Base-by-base conservation (phyloP, 495 filamentous ascomycete genomes). In the Staphylotrichum tortipilum region DNA sequence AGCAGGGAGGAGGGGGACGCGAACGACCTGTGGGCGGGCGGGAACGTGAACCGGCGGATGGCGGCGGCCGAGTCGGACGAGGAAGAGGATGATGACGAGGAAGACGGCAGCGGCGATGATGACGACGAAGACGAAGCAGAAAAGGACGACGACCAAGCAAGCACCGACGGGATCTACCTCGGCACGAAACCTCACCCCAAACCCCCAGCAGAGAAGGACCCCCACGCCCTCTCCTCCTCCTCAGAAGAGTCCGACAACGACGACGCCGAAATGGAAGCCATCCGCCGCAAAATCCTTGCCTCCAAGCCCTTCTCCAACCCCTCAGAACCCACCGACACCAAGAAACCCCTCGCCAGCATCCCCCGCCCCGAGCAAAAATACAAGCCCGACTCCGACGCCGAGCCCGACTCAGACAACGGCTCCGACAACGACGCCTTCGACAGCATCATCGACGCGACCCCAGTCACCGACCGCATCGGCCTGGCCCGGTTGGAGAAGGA, bases 241-340 rank as follows among this genome's bases (percentile, higher is more conserved):
- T 37, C 34, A 33, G 54, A 52, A 18, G 82, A 55, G 8, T 54
- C 86, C 10, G 83, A 86, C 12, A 86, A 94, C 57, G 86, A 88
- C 39, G 85, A 85, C 47, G 86, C 83, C 48, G 85, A 94, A 60
- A 96, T 95, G 86, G 90, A 88, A 34, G 89, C 92, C 55, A 81
- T 98, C 23, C 75, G 92, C 33, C 80, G 81, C 34, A 83, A 85
- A 56, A 86, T 95, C 18, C 74, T 97, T 3, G 81, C 78, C 2
- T 95, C 91, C 4, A 95, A 89, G 55, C 75, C 86, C 0, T 98
- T 96, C 55, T 72, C 85, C 34, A 86, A 87, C 55, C 80, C 80
- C 11, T n/a, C n/a, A n/a, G 53, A 72, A 24, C 51, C 53, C n/a
- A n/a, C n/a, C 34, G 61, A 73, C 12, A 60, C 64, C 22, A 59